phyloP scores from a whole-genome alignment of 164 flowering plant genomes.

The Stephania cephalantha region DNA sequence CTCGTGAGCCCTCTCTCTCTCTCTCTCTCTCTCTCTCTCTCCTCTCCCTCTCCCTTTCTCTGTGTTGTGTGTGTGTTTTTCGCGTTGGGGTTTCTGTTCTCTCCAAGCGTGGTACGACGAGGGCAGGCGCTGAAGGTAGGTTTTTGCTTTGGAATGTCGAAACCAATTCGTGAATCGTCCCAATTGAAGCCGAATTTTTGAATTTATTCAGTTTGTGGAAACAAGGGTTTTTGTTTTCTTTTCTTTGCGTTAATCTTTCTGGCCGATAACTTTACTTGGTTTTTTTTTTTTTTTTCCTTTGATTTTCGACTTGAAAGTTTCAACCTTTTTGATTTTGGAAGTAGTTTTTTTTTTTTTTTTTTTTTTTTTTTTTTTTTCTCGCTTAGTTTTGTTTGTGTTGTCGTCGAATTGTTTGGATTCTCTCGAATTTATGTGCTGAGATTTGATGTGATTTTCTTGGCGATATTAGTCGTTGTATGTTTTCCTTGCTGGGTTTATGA shows the following conservation, averaged over 20 bases:
- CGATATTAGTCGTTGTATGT: neutral
- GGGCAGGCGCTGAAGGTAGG: neutral
- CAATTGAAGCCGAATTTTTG: neutral
- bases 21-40: neutral
- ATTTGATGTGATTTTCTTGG: neutral
- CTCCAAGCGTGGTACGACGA: too few relatives aligned
- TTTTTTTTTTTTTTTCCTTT: too few relatives aligned
- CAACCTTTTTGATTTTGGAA: too few relatives aligned
- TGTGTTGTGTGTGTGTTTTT: too few relatives aligned
- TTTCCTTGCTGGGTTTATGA: neutral
- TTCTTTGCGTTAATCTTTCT: neutral
- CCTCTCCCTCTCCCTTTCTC: neutral
- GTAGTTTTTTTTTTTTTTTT: too few relatives aligned
- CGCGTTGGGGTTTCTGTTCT: too few relatives aligned
- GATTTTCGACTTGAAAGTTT: too few relatives aligned
- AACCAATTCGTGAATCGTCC: neutral
- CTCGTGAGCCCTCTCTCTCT: neutral
- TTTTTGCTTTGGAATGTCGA: neutral
- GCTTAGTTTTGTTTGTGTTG: too few relatives aligned
- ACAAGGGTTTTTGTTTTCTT: neutral
- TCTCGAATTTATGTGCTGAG: too few relatives aligned
- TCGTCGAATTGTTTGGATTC: neutral
- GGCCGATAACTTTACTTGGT: too few relatives aligned
- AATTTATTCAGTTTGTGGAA: too few relatives aligned
- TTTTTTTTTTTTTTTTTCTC: too few relatives aligned